Evolutionary conservation across 306 rosid species (phyloP), one percentile per base, ranked within the genome.

Genomic region (Herpetospermum pedunculosum): DNA sequence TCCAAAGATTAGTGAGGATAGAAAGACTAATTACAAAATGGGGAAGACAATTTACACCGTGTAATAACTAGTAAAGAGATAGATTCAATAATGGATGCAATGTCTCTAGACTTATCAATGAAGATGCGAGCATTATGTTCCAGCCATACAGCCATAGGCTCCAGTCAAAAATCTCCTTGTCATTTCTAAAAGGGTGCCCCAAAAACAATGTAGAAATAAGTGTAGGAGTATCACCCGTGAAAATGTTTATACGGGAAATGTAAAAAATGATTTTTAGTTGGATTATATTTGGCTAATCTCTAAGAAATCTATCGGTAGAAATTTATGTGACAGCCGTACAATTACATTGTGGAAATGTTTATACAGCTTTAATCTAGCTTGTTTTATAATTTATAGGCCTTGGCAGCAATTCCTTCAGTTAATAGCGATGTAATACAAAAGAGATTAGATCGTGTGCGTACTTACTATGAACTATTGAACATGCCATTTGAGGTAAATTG

Each of bases 401-500:
- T 95, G 76, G 92, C 96, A 52, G 96, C 97, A 70, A 91, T 95
- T 79, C 99, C 99, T 69, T 90, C 96, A 49, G 86, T 91, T 77
- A 81, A 86, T 70, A 89, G 92, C 40, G 97, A 95, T 65, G 79
- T 89, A 23, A 96, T 95, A 50, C 99, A 95, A 60, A 86, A 91
- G 81, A 88, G 91, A 82, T 81, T 95, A 80, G 97, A 95, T 80
- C 95, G 73, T 79, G 99, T 95, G 70, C 95, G 99, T 74, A 95
- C 96, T 58, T 95, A 95, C 81, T 95, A 83, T 71, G 99, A 95
- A 81, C 89, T 95, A 70, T 72, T 95, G 81, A 95, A 95, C 90
- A 95, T 95, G 99, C 99, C 99, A 72, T 88, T 86, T 77, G 99
- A 95, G 96, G 99, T 80, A 86, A 91, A 89, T 84, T 55, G 37